Evolutionary conservation across 2,329 filamentous ascomycete genomes (phyloP), one percentile per base, ranked within the genome.

Genomic region (Phyllosticta citrichinensis): DNA sequence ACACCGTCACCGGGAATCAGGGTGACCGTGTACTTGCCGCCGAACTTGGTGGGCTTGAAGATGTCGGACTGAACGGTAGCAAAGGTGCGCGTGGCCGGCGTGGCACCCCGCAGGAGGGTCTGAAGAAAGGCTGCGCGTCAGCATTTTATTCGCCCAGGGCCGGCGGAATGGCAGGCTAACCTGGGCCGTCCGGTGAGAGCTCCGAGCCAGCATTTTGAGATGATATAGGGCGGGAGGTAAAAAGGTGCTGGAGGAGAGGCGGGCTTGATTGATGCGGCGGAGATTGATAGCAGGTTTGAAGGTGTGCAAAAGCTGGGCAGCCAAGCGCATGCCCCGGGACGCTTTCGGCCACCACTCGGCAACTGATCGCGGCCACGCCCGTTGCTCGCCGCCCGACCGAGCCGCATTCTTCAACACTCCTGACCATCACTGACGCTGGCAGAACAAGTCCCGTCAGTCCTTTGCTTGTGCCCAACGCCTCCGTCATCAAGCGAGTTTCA

Each of bases 31-130:
- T 97, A 99, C 82, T 97, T 99, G 81, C 93, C 91, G 76, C 94
- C 94, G 77, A 92, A 97, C 84, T 97, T 94, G 81, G 93, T 91
- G 70, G 92, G 92, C 85, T 97, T 96, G 85, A 97, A 97, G 79
- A 97, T 93, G 79, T 97, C 94, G 75, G 88, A 88, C 78, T 91
- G 86, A 70, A 96, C 82, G 66, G 90, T 96, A 57, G 77, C 77
- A 68, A 74, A 73, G 66, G 76, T 68, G 70, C 77, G 78, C 74
- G 69, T 70, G 65, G 77, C 69, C 69, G 75, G 75, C 69, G 76
- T 74, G 69, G 77, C 77, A 73, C 77, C 77, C 74, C 81, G 81
- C 74, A 84, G 77, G 70, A 84, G 77, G 70, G 79, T 79, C 82
- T 84, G 69, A 35, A 61, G 56, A 59, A 57, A 63, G 51, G 65